These are phyloP conservation scores for Yamadazyma takamatsuzukensis DNA, from an alignment of 805 yeast species.

Conservation along the genomic window DNA sequence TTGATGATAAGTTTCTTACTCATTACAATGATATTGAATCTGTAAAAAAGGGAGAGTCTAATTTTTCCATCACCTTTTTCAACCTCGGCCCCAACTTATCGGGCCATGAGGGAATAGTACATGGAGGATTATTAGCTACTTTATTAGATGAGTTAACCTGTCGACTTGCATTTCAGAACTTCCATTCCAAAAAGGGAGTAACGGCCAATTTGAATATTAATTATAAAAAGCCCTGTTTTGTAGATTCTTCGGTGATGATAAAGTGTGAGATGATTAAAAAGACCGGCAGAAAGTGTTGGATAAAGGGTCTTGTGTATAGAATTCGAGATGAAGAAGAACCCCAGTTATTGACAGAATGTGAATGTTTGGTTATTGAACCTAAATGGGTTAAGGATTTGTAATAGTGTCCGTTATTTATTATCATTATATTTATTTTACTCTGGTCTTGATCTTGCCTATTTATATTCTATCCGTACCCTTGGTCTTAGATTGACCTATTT, in stretches of 20 bases:
- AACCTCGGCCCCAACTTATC: slow-evolving; percentile 35
- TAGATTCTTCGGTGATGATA: slow-evolving; percentile 28
- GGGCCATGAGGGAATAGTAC: slow-evolving; percentile 40
- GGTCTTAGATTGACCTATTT: slow-evolving; percentile 67
- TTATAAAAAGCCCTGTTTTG: slow-evolving; percentile 34
- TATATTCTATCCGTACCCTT: slow-evolving; percentile 63
- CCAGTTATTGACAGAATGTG: slow-evolving; percentile 30
- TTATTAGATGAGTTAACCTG: slow-evolving; percentile 42
- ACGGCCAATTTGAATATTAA: slow-evolving; percentile 43
- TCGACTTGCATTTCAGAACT: slow-evolving; percentile 39
- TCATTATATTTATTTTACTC: slow-evolving; percentile 5
- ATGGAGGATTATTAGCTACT: slow-evolving; percentile 43
- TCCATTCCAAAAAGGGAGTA: slow-evolving; percentile 36
- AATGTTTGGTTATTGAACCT: slow-evolving; percentile 40
- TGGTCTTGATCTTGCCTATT: slow-evolving; percentile 5
- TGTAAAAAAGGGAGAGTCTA: slow-evolving; percentile 16
- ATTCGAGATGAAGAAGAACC: slow-evolving; percentile 17
- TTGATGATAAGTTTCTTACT: slow-evolving; percentile 28
- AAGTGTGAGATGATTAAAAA: slow-evolving; percentile 30
- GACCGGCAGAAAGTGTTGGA: slow-evolving; percentile 37
- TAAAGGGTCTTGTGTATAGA: slow-evolving; percentile 30
- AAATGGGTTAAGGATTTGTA: slow-evolving; percentile 33
- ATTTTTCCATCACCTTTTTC: slow-evolving; percentile 35
- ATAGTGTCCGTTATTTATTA: background rate
- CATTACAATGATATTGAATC: slow-evolving; percentile 21